Percentiles rank a stretch among this genome's conserved stretches.
Conservation (phyloP, 2,329 filamentous ascomycete species). For the Exophiala sideris region DNA sequence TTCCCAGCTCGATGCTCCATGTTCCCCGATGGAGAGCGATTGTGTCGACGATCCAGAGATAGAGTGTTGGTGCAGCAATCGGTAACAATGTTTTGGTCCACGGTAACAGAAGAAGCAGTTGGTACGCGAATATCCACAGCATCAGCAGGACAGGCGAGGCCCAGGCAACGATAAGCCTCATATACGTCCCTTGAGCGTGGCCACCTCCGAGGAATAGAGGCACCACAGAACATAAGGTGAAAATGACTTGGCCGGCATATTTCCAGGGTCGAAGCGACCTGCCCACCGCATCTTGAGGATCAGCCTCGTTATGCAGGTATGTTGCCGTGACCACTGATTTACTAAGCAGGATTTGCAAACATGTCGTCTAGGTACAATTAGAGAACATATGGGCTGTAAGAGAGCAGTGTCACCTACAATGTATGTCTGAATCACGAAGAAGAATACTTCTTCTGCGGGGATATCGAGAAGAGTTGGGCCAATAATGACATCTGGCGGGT, state of each 20-base stretch:
- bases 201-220: constrained; percentile 40
- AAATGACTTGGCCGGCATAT: constrained; percentile 49
- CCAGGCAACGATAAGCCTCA: constrained; percentile 69
- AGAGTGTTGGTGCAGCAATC: constrained; percentile 62
- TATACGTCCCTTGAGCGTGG: constrained; percentile 57
- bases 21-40: constrained; percentile 64
- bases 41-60: constrained; percentile 71
- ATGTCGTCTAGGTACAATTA: constrained; percentile 45
- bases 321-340: constrained; percentile 59
- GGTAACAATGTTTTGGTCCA: constrained; percentile 56
- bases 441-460: constrained; percentile 70
- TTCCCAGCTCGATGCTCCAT: constrained; percentile 66
- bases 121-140: constrained; percentile 61
- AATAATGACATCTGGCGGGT: constrained; percentile 62
- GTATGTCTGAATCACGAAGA: constrained; percentile 74
- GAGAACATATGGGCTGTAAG: not conserved
- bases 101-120: constrained; percentile 62
- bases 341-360: constrained; percentile 65
- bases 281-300: constrained; percentile 26
- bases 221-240: constrained; percentile 36
- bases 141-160: constrained; percentile 63
- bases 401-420: constrained; percentile 38
- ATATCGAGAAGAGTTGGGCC: constrained; percentile 63
- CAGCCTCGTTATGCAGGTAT: constrained; percentile 46
- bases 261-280: constrained; percentile 42